Evolutionary conservation across 2,329 filamentous ascomycete genomes (phyloP).

Genomic region (Penicillium capsulatum): DNA sequence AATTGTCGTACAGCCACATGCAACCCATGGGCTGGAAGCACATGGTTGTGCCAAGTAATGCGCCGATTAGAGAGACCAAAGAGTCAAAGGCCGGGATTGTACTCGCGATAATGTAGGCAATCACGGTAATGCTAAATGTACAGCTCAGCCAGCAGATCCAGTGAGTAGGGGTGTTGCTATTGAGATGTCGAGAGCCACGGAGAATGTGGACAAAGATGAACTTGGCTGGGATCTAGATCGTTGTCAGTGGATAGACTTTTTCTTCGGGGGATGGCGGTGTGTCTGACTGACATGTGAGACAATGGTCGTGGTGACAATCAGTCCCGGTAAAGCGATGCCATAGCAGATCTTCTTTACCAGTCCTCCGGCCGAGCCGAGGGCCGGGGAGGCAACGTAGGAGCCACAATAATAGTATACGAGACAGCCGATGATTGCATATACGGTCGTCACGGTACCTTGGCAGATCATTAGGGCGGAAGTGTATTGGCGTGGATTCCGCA

Average conservation of each 20-base stretch:
- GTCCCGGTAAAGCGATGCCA: slow-evolving; percentile 36
- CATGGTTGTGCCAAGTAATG: slow-evolving; percentile 22
- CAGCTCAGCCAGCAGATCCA: slow-evolving; percentile 25
- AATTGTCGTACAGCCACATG: slow-evolving; percentile 47
- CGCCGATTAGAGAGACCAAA: slow-evolving; percentile 25
- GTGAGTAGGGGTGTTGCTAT: slow-evolving; percentile 20
- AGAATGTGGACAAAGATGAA: slow-evolving; percentile 23
- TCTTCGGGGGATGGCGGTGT: not conserved
- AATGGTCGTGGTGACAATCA: slow-evolving; percentile 28
- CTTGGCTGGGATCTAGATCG: slow-evolving; percentile 13
- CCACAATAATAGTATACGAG: slow-evolving; percentile 49
- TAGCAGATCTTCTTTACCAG: slow-evolving; percentile 44
- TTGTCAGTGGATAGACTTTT: slow-evolving; percentile 1
- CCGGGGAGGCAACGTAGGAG: slow-evolving; percentile 46
- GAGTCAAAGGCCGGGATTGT: slow-evolving; percentile 25
- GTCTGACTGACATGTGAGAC: slow-evolving; percentile 23
- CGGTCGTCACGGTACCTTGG: slow-evolving; percentile 32
- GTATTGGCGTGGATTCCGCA: slow-evolving; percentile 35
- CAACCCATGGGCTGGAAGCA: slow-evolving; percentile 33
- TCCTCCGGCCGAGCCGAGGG: slow-evolving; percentile 45
- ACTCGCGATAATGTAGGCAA: slow-evolving; percentile 27
- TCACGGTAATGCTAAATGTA: slow-evolving; percentile 16
- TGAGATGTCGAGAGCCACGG: slow-evolving; percentile 19
- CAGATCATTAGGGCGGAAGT: slow-evolving; percentile 30
- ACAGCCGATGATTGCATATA: slow-evolving; percentile 37